phyloP scores from a whole-genome alignment of 129 eudicot species.

The Dittrichia graveolens region DNA sequence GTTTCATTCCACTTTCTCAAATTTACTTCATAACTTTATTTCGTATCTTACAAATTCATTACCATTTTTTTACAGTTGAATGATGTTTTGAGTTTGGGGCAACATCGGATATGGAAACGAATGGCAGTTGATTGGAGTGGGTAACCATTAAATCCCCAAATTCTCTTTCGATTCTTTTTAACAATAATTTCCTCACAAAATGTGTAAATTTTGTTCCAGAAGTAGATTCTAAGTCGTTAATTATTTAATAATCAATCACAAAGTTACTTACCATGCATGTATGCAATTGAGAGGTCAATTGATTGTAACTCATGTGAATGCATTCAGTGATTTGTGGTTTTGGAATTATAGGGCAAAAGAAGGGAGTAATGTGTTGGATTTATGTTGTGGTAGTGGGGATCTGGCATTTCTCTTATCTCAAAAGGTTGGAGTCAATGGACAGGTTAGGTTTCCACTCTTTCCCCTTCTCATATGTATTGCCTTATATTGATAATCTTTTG shows the following conservation, averaged over 20 bases:
- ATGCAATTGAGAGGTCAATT: neutral
- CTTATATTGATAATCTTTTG: neutral
- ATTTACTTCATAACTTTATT: neutral
- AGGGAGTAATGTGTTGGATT: conserved; percentile 79
- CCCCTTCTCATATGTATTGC: neutral
- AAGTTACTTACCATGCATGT: too few species aligned
- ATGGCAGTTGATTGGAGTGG: conserved; percentile 91
- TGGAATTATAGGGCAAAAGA: conserved; percentile 59
- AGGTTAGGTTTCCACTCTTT: conserved; percentile 43
- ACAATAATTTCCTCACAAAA: neutral
- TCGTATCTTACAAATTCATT: too few species aligned
- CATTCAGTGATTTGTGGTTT: conserved; percentile 2
- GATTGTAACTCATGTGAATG: neutral
- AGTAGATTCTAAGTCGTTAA: neutral
- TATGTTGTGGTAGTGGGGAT: conserved; percentile 99
- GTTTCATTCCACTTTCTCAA: neutral
- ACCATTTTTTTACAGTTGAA: conserved; percentile 49
- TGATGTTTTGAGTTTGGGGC: conserved; percentile 81
- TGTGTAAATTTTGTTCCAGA: conserved; percentile 4
- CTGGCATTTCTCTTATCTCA: conserved; percentile 89
- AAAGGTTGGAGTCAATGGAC: conserved; percentile 77
- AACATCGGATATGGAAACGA: conserved; percentile 88
- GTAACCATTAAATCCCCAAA: conserved; percentile 35
- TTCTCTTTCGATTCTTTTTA: neutral
- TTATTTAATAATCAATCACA: neutral